Base-by-base conservation (phyloP, 2,329 filamentous ascomycete genomes). In the Volutella citrinella region DNA sequence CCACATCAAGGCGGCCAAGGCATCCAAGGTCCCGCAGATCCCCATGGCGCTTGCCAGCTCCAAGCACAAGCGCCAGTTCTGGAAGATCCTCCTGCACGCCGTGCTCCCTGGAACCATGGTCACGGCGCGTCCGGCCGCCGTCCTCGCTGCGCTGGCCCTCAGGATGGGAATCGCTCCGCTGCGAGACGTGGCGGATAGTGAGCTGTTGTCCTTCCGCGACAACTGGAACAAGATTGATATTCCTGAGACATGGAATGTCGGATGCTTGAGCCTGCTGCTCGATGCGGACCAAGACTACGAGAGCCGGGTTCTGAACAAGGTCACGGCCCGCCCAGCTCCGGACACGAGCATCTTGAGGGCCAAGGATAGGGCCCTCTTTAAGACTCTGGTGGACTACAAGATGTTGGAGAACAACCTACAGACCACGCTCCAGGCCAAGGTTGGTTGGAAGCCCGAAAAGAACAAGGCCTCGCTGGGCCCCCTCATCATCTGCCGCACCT, bases 211-310 rank as follows among this genome's bases (percentile, higher is more conserved):
- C 4, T 70, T 63, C 49, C 57, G 59, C 5, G 51, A 57, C 17
- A 60, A 60, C 17, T 76, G 71, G 70, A 73, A 70, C 36, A 65
- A 60, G 9, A 41, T 70, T 5, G 61, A 69, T 4, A 57, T 66
- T 7, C 68, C 69, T 1, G 71, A 75, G 46, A 74, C 62, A 8
- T 75, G 70, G 69, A 72, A 65, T 27, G 36, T 63, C 7, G 62
- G 55, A 36, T 74, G 69, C 29, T 43, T 73, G 16, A 48, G 55
- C 1, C 52, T 74, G n/a, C 48, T 75, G 11, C 57, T 74, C 3
- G 67, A 72, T 29, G 69, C 70, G 0, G 68, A 74, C 46, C 42
- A 46, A 13, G 55, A 61, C 34, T 60, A 57, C 32, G 48, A 49
- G 24, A 48, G 40, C 32, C 54, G 59, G 9, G 49, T 57, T 6